Conservation (phyloP, 139 green algal species). For the Volvox reticuliferus region DNA sequence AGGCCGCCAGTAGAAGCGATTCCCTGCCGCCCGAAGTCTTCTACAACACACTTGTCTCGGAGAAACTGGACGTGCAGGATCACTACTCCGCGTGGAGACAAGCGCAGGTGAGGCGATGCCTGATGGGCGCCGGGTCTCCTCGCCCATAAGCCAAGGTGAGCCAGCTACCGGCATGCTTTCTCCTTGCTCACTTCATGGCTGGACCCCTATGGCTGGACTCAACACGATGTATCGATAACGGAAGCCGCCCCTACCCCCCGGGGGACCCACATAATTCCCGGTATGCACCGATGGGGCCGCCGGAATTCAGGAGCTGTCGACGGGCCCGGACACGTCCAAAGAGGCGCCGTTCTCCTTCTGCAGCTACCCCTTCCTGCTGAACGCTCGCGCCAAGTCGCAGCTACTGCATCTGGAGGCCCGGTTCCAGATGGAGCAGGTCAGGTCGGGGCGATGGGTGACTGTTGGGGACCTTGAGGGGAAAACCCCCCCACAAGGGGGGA, state of each 20-base stretch:
- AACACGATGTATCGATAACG: too few species aligned
- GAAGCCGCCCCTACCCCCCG: too few species aligned
- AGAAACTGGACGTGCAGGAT: slow-evolving; percentile 86
- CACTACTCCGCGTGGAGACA: slow-evolving; percentile 93
- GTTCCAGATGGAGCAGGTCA: slow-evolving; percentile 81
- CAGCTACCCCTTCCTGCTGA: slow-evolving; percentile 94
- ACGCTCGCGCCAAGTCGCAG: slow-evolving; percentile 89
- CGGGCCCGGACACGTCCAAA: neutral
- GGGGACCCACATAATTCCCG: too few species aligned
- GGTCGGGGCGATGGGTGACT: neutral
- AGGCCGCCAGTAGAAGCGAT: slow-evolving; percentile 81
- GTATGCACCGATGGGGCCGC: too few species aligned
- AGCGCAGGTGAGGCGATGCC: slow-evolving; percentile 60
- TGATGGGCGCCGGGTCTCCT: too few species aligned
- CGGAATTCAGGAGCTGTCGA: slow-evolving; percentile 9
- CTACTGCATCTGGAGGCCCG: slow-evolving; percentile 86
- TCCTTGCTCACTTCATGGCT: too few species aligned
- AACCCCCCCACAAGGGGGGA: too few species aligned
- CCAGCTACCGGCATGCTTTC: too few species aligned
- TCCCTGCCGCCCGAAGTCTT: slow-evolving; percentile 88
- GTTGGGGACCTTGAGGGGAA: too few species aligned
- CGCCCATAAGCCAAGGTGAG: too few species aligned
- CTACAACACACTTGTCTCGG: slow-evolving; percentile 93
- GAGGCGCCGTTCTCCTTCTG: slow-evolving; percentile 93
- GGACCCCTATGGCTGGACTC: too few species aligned